Percentiles rank a stretch among this genome's conserved stretches.
phyloP scores from a whole-genome alignment of 345 rosid genomes.

The Boechera stricta region DNA sequence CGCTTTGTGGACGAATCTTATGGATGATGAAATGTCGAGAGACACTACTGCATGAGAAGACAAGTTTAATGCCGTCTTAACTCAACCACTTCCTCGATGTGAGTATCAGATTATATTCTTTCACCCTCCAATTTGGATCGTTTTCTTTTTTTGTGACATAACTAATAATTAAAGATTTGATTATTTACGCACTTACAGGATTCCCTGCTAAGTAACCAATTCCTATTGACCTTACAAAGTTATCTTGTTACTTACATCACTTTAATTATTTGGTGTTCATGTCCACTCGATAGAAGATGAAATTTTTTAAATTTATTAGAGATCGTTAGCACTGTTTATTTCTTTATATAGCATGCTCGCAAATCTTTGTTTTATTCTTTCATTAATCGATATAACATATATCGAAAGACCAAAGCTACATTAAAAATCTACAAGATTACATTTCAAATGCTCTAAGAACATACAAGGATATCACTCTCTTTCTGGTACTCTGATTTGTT shows the following conservation, averaged over 20 bases:
- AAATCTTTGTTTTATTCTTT: too few relatives aligned
- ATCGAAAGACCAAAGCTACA: too few relatives aligned
- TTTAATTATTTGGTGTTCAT: background rate
- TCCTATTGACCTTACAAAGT: conserved; percentile 10
- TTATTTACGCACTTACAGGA: conserved; percentile 1
- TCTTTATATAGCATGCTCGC: too few relatives aligned
- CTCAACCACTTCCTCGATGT: conserved; percentile 19
- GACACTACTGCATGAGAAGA: conserved; percentile 2
- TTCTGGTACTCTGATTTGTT: background rate
- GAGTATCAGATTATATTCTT: conserved; percentile 20
- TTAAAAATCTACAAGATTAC: background rate
- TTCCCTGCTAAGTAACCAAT: conserved; percentile 22
- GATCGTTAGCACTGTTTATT: too few relatives aligned
- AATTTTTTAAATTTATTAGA: too few relatives aligned
- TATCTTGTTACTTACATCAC: conserved; percentile 16
- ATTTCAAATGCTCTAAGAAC: background rate
- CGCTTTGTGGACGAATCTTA: conserved; percentile 1
- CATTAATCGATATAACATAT: too few relatives aligned
- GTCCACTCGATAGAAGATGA: background rate
- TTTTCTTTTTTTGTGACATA: background rate
- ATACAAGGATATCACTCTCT: background rate
- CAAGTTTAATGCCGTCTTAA: conserved; percentile 11
- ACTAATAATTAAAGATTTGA: conserved; percentile 11
- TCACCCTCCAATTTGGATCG: background rate
- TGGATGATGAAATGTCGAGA: conserved; percentile 19